phyloP scores from a whole-genome alignment of 2,329 filamentous ascomycete genomes.

The Colletotrichum sp. region DNA sequence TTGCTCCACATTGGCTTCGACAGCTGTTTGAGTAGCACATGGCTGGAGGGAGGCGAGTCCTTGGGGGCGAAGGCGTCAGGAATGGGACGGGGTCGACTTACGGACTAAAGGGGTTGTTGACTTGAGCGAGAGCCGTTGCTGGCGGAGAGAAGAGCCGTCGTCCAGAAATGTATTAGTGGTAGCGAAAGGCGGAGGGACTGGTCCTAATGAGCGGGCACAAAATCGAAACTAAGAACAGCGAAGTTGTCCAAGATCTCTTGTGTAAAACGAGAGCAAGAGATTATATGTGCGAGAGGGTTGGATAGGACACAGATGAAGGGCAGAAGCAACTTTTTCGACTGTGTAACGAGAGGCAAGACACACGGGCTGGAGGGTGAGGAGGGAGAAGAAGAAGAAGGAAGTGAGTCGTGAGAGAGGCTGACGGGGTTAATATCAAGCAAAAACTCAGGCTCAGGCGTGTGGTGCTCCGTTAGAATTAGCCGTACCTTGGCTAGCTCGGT shows the following conservation, averaged over 20 bases:
- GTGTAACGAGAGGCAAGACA: slow-evolving; percentile 13
- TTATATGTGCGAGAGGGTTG: slow-evolving; percentile 5
- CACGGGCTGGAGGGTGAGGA: background rate
- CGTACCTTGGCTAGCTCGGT: background rate
- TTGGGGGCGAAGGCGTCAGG: background rate
- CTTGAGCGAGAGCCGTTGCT: background rate
- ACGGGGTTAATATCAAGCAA: slow-evolving; percentile 20
- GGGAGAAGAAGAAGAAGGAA: background rate
- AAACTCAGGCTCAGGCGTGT: slow-evolving; percentile 9
- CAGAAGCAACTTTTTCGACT: background rate
- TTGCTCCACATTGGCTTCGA: background rate
- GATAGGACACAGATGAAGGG: background rate
- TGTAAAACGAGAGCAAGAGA: background rate
- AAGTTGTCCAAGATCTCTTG: background rate
- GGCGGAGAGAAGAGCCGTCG: background rate
- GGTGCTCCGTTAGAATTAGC: slow-evolving; percentile 2
- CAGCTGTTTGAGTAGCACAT: background rate
- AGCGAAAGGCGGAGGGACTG: background rate
- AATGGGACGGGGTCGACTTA: background rate
- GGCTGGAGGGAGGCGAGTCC: background rate
- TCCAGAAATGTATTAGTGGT: background rate
- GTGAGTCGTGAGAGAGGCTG: background rate
- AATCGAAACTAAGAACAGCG: background rate
- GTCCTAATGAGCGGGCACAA: background rate
- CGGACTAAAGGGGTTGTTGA: background rate